A percentile compares a stretch with the other conserved stretches of the same genome.
Evolutionary conservation across 352 stramenopile genomes (phyloP).

Genomic region (Phytophthora chlamydospora): DNA sequence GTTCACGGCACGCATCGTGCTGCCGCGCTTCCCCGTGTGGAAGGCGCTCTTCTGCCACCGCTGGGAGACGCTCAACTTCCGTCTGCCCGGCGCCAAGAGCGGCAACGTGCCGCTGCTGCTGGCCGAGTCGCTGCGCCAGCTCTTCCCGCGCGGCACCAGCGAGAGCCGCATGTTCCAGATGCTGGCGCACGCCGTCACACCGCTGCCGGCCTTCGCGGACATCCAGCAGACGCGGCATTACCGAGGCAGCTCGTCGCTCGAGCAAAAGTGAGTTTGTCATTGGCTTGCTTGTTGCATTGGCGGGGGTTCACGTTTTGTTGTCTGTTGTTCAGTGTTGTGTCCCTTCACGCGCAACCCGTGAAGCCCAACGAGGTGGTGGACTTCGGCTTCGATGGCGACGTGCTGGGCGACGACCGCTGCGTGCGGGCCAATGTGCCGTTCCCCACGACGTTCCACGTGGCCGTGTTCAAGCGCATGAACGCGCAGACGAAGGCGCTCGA

Average conservation of each 20-base stretch:
- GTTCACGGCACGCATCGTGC: conserved; percentile 29
- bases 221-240: conserved; percentile 39
- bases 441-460: conserved; percentile 41
- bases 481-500: conserved; percentile 21
- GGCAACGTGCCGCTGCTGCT: conserved; percentile 24
- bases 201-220: conserved; percentile 38
- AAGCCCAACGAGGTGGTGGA: conserved; percentile 23
- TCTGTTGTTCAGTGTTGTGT: conserved; percentile 30
- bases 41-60: conserved; percentile 37
- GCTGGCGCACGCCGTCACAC: conserved; percentile 36
- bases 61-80: conserved; percentile 45
- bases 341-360: conserved; percentile 29
- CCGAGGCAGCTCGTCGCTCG: conserved; percentile 30
- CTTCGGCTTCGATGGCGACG: conserved; percentile 39
- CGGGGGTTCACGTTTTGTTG: neutral
- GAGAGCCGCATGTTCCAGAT: conserved; percentile 45
- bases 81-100: conserved; percentile 17
- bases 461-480: conserved; percentile 41
- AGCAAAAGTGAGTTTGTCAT: conserved; percentile 34
- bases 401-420: conserved; percentile 43
- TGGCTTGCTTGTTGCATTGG: neutral
- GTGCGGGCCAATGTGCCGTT: conserved; percentile 40
- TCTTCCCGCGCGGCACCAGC: conserved; percentile 29
- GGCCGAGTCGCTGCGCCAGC: conserved; percentile 21
- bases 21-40: conserved; percentile 44